Evolutionary conservation across 2,329 filamentous ascomycete species (phyloP), one percentile per base, ranked within the genome.

Genomic region (Rasamsonia emersonii): DNA sequence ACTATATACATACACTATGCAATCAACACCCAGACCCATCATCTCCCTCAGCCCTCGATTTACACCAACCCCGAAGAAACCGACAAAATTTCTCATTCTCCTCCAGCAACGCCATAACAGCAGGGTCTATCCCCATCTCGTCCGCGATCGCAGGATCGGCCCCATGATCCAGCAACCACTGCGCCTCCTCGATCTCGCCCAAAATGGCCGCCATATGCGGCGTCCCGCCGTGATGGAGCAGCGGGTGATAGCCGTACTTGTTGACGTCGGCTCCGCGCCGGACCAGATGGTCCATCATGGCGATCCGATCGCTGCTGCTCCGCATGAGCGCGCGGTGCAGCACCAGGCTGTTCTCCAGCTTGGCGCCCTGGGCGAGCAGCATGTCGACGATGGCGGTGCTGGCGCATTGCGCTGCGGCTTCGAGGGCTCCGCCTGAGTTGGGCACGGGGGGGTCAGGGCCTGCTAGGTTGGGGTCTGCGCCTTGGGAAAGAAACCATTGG

Each of bases 211-310:
- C 19, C 19, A 21, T n/a, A 21, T 21, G 19, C 7, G n/a, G 19
- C 19, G 19, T 21, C n/a, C 19, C 7, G n/a, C 19, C 19, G n/a
- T 21, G 19, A 7, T 21, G 19, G 7, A 21, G 19, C n/a, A 21
- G 7, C n/a, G 19, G 7, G 19, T 7, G n/a, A 21, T 7, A 7
- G n/a, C 19, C 19, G 7, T n/a, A n/a, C n/a, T 21, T 21, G 19
- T 21, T 21, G 19, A 21, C 19, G 11, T 27, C 24, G 10, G 24
- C 24, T 13, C 24, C 24, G 14, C 24, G 14, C 14, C 24, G 24
- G 24, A 27, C 14, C 14, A 27, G 24, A 15, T 27, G 24, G 8
- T 27, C 24, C 24, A 27, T 27, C 24, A 27, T 27, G 7, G 24
- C 6, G 24, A 11, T 11, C 24, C 7, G 11, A 7, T 27, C 10